A percentile compares a stretch with the other conserved stretches of the same genome.
Conservation (phyloP, 164 flowering plant genomes). For the Berberis thunbergii region DNA sequence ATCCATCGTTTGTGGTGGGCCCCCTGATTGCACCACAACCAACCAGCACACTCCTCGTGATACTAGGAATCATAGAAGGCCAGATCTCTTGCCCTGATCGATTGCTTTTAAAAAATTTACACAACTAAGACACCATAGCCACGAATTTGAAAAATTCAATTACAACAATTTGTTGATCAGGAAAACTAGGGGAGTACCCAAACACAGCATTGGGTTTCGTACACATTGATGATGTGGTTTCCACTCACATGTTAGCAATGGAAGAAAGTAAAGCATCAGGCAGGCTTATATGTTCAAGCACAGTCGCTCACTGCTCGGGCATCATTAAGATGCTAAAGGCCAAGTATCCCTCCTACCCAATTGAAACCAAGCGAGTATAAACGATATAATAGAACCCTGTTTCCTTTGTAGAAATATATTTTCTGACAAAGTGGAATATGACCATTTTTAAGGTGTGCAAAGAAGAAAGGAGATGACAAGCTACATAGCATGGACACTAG, state of each 20-base stretch:
- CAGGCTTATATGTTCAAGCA: constrained; percentile 68
- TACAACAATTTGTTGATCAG: constrained; percentile 18
- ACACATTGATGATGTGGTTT: constrained; percentile 80
- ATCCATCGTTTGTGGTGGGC: constrained; percentile 37
- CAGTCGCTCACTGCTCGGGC: constrained; percentile 78
- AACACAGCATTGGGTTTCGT: constrained; percentile 71
- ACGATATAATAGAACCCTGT: not conserved
- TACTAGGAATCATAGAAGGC: constrained; percentile 53
- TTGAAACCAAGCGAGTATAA: constrained; percentile 46
- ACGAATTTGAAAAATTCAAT: not conserved
- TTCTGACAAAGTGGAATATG: not conserved
- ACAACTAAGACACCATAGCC: not conserved
- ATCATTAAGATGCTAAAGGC: constrained; percentile 66
- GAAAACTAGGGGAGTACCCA: constrained; percentile 48
- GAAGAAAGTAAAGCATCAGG: constrained; percentile 70
- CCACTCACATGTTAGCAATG: constrained; percentile 79
- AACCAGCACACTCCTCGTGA: constrained; percentile 64
- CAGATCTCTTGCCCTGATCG: constrained; percentile 6
- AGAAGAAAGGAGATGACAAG: constrained; percentile 46
- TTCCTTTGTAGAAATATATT: not conserved
- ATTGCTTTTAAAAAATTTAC: not conserved
- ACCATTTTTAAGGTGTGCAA: constrained; percentile 38
- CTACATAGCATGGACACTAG: constrained; percentile 75
- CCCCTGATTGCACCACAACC: constrained; percentile 81
- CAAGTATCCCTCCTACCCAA: constrained; percentile 72